A percentile compares a stretch with the other conserved stretches of the same genome.
phyloP scores from a whole-genome alignment of 2,329 filamentous ascomycete species.

The Scedosporium boydii region DNA sequence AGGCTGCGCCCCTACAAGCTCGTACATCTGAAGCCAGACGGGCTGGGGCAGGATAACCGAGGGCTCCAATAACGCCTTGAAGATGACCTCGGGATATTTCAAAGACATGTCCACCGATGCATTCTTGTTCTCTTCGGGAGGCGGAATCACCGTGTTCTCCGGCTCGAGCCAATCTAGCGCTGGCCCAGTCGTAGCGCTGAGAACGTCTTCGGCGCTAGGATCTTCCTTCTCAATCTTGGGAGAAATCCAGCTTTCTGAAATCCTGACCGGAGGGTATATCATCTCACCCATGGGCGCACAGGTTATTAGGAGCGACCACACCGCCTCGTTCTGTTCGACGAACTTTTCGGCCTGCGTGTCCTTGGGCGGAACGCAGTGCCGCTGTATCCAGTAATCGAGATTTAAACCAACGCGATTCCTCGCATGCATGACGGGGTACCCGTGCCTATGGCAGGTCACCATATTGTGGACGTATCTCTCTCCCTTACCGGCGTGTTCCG shows the following conservation, averaged over 20 bases:
- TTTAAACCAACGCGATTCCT: conserved; percentile 57
- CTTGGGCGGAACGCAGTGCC: conserved; percentile 34
- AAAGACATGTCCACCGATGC: conserved; percentile 35
- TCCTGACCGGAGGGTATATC: conserved; percentile 51
- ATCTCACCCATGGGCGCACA: conserved; percentile 42
- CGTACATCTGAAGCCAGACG: conserved; percentile 53
- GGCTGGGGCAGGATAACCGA: conserved; percentile 60
- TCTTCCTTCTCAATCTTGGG: conserved; percentile 51
- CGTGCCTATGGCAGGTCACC: conserved; percentile 61
- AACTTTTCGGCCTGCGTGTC: conserved; percentile 26
- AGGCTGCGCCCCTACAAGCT: conserved; percentile 39
- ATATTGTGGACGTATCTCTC: conserved; percentile 42
- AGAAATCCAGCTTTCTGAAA: conserved; percentile 67
- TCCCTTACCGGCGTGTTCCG: conserved; percentile 34
- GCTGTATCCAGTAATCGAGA: conserved; percentile 69
- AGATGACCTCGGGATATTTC: conserved; percentile 61
- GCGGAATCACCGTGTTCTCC: conserved; percentile 48
- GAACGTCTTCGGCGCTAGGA: conserved; percentile 31
- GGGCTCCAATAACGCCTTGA: conserved; percentile 65
- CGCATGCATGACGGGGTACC: conserved; percentile 61
- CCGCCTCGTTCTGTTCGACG: conserved; percentile 32
- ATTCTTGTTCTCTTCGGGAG: conserved; percentile 23
- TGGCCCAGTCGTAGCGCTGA: conserved; percentile 22
- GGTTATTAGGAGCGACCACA: conserved; percentile 61
- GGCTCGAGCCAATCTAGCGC: conserved; percentile 67